Base-by-base conservation (phyloP, 805 yeast genomes). In the Yamadazyma insecticola region DNA sequence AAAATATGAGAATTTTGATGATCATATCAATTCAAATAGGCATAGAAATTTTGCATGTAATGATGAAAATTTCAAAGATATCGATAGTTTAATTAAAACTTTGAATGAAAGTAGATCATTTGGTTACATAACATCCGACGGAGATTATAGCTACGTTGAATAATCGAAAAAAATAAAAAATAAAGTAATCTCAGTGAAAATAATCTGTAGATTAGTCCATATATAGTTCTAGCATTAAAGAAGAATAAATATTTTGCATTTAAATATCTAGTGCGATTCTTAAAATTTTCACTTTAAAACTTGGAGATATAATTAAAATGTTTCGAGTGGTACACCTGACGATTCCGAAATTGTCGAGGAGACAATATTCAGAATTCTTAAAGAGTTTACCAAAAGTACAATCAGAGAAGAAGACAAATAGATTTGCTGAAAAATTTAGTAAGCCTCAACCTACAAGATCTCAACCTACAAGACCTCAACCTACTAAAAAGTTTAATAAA, bases 11-110 rank as follows among this genome's bases (percentile, higher is more conserved):
- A 75, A 76, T 43, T 79, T 88, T 48, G 84, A 78, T 16, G 84
- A 76, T 35, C 98, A 90, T 53, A 73, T 86, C 24, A 47, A 50
- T 17, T 70, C 86, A 15, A 73, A 72, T 21, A 74, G 79, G 41
- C 98, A 90, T 53, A 67, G 82, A 29, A 73, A 75, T 32, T 89
- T 87, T 61, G 97, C 97, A 3, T 59, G 65, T 26, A 76, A 81
- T 44, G 77, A 75, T 47, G 53, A 60, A 10, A 85, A 88, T 52
- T 90, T 89, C 57, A 69, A 58, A 28, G 83, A 81, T 26, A 83
- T 90, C 40, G 97, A 90, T 58, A 62, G 68, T 4, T 64, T 89
- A 44, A 82, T 89, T 29, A 63, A 59, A 9, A 66, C 68, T 13
- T 62, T 74, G 36, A 60, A 57, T 37, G 71, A 64, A 36, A 55